A percentile compares a stretch with the other conserved stretches of the same genome.
These are phyloP conservation scores for Coffea eugenioides DNA, from an alignment of 257 asterid species.

Conservation along the genomic window DNA sequence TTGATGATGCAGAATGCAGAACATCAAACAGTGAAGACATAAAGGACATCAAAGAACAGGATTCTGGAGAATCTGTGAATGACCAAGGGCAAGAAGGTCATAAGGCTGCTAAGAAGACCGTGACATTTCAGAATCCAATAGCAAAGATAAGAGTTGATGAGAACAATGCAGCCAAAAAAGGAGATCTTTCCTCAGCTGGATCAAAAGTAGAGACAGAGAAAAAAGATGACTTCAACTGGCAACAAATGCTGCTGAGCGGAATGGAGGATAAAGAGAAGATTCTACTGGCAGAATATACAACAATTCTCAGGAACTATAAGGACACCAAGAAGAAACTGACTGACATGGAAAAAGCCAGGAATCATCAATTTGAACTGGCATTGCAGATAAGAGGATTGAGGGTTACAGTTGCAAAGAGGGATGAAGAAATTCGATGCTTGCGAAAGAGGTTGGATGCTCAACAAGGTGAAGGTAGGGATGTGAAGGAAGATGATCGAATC, in stretches of 20 bases:
- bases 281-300: slow-evolving; percentile 65
- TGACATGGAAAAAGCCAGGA: slow-evolving; percentile 63
- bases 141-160: slow-evolving; percentile 21
- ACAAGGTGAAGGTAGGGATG: slow-evolving; percentile 25
- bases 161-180: slow-evolving; percentile 11
- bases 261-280: slow-evolving; percentile 73
- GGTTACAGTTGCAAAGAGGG: slow-evolving; percentile 52
- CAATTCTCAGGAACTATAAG: slow-evolving; percentile 72
- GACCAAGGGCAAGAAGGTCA: slow-evolving; percentile 19
- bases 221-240: slow-evolving; percentile 59
- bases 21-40: slow-evolving; percentile 10
- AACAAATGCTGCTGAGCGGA: slow-evolving; percentile 68
- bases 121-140: slow-evolving; percentile 23
- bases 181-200: slow-evolving; percentile 18
- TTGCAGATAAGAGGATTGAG: slow-evolving; percentile 66
- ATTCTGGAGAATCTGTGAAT: slow-evolving; percentile 17
- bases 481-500: slow-evolving; percentile 14
- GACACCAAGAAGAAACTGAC: slow-evolving; percentile 66
- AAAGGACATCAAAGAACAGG: slow-evolving; percentile 22
- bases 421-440: slow-evolving; percentile 62
- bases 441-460: slow-evolving; percentile 36
- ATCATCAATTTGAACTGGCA: slow-evolving; percentile 54
- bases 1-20: neutral
- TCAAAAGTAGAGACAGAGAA: slow-evolving; percentile 20
- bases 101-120: slow-evolving; percentile 23